A percentile compares a stretch with the other conserved stretches of the same genome.
Evolutionary conservation across 2,329 filamentous ascomycete species (phyloP).

Genomic region (Aspergillus amoenus): DNA sequence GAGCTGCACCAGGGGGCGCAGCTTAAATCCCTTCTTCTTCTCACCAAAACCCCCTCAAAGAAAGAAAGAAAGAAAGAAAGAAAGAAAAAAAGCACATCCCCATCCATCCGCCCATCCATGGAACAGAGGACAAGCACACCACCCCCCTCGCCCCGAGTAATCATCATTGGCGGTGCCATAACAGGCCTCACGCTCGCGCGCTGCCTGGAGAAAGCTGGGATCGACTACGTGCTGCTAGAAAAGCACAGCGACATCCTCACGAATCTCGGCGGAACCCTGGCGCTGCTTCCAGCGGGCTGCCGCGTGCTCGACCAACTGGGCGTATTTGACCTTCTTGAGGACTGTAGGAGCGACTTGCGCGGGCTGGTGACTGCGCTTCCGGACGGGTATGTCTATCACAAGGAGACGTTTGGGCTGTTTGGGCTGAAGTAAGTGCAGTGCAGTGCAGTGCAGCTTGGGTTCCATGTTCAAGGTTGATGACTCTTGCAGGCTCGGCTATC

Average conservation of each 20-base stretch:
- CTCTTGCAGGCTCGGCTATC: neutral
- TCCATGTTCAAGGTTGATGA: neutral
- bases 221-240: neutral
- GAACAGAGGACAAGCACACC: too few species aligned
- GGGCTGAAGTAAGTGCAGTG: too few species aligned
- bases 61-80: too few species aligned
- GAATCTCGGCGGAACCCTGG: neutral
- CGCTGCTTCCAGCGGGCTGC: neutral
- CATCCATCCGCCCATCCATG: too few species aligned
- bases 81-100: too few species aligned
- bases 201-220: neutral
- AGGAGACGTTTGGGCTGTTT: neutral
- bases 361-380: neutral
- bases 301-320: neutral
- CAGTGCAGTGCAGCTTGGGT: too few species aligned
- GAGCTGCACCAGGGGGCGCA: too few species aligned
- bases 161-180: neutral
- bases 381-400: neutral
- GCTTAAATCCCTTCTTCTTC: too few species aligned
- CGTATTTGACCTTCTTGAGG: neutral
- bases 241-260: neutral
- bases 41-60: too few species aligned
- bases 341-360: neutral
- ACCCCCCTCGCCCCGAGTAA: neutral
- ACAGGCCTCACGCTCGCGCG: neutral